These are phyloP conservation scores for Sphagnum contortum DNA, from an alignment of 225 moss, liverwort and hornwort genomes.

Conservation along the genomic window DNA sequence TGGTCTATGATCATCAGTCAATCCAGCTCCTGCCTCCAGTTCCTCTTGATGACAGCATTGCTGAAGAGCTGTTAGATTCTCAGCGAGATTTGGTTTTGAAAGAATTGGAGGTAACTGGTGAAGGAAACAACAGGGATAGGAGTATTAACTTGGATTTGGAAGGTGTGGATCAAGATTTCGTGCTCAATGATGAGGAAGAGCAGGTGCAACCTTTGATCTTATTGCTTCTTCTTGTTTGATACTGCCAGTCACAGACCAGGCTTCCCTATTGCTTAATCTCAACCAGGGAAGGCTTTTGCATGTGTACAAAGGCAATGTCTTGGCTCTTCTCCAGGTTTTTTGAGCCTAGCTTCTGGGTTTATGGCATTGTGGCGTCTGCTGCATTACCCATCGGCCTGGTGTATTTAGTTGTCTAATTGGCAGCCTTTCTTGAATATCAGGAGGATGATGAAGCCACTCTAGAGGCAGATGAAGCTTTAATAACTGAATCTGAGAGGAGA, in stretches of 20 bases:
- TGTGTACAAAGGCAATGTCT: too few relatives aligned
- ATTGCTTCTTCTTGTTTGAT: not conserved
- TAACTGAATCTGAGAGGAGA: conserved; percentile 62
- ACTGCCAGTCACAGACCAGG: too few relatives aligned
- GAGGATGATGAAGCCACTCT: conserved; percentile 91
- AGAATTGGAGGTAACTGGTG: not conserved
- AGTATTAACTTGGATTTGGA: conserved; percentile 26
- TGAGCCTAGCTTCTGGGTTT: too few relatives aligned
- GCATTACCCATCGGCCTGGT: too few relatives aligned
- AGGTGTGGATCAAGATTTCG: conserved; percentile 56
- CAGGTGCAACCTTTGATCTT: conserved; percentile 17
- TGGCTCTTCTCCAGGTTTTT: too few relatives aligned
- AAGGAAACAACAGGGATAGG: conserved; percentile 4
- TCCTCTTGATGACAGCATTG: conserved; percentile 12
- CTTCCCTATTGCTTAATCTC: too few relatives aligned
- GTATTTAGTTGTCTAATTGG: too few relatives aligned
- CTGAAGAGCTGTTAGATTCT: conserved; percentile 3
- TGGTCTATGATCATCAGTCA: conserved; percentile 20
- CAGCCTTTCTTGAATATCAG: conserved; percentile 15
- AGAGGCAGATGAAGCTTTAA: conserved; percentile 78
- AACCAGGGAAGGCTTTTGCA: too few relatives aligned
- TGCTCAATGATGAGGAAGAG: conserved; percentile 60
- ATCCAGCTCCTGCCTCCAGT: conserved; percentile 21
- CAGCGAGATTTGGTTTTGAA: conserved; percentile 2
- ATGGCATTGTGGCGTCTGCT: too few relatives aligned